Conservation (phyloP, 768 basidiomycete genomes). For the Amanita inopinata region DNA sequence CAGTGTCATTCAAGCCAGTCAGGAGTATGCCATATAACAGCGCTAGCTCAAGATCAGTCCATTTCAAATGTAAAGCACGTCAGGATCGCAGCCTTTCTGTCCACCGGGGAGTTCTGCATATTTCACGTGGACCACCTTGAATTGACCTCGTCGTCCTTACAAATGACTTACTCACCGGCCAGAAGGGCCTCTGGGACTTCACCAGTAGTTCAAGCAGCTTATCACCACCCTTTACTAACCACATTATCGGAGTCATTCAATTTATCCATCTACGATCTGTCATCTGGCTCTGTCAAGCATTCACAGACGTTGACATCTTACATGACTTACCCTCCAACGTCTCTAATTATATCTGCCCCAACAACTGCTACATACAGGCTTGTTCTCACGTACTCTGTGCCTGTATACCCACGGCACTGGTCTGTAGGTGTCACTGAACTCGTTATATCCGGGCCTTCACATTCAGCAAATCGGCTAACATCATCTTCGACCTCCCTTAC, state of each 20-base stretch:
- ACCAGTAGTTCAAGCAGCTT: constrained; percentile 55
- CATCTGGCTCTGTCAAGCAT: constrained; percentile 37
- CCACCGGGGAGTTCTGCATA: constrained; percentile 58
- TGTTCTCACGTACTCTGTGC: constrained; percentile 62
- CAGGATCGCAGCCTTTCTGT: constrained; percentile 51
- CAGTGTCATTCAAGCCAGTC: constrained; percentile 29
- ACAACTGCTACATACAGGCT: constrained; percentile 56
- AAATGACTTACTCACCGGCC: constrained; percentile 38
- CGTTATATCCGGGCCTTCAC: constrained; percentile 38
- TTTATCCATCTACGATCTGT: constrained; percentile 66
- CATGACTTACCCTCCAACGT: constrained; percentile 71
- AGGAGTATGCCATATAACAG: constrained; percentile 37
- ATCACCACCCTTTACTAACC: constrained; percentile 70
- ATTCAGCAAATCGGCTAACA: not conserved
- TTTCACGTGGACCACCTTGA: constrained; percentile 42
- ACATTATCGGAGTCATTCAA: constrained; percentile 59
- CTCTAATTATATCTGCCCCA: constrained; percentile 65
- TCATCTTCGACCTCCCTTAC: constrained; percentile 3
- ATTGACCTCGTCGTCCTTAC: constrained; percentile 31
- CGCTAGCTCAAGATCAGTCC: constrained; percentile 70
- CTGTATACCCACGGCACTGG: constrained; percentile 78
- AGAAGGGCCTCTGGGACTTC: constrained; percentile 29
- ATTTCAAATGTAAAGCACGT: constrained; percentile 33
- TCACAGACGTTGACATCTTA: constrained; percentile 67
- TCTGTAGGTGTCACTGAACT: constrained; percentile 70